Conservation (phyloP, 2,329 filamentous ascomycete genomes). For the Colletotrichum theobromicola region DNA sequence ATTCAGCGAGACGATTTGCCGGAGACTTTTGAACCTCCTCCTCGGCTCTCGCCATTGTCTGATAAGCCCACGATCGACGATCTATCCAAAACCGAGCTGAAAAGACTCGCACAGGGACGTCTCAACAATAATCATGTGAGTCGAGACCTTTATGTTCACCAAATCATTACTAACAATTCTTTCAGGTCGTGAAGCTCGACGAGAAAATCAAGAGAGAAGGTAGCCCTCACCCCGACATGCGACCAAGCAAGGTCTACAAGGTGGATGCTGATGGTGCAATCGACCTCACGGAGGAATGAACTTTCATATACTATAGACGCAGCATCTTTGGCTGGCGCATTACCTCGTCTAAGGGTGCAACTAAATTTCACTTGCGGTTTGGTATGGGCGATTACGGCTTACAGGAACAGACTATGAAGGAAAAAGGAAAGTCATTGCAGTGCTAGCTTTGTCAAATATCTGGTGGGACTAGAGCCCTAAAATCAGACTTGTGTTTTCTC, state of each 20-base stretch:
- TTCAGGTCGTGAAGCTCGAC: neutral
- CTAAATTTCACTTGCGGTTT: neutral
- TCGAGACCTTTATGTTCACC: accelerated
- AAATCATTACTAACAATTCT: neutral
- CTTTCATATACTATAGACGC: neutral
- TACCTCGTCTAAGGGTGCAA: neutral
- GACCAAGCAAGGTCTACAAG: constrained; percentile 5
- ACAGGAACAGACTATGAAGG: neutral
- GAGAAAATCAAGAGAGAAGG: neutral
- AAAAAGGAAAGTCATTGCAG: neutral
- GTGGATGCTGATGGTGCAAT: neutral
- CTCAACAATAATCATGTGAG: neutral
- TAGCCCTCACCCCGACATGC: neutral
- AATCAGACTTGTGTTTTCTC: neutral
- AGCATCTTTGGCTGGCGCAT: neutral
- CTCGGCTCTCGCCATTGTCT: neutral
- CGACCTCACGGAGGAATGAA: neutral
- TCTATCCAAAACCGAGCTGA: neutral
- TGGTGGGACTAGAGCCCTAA: neutral
- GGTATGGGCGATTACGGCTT: neutral
- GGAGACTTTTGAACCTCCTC: neutral
- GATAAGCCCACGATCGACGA: neutral
- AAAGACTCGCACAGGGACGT: neutral
- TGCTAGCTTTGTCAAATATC: neutral
- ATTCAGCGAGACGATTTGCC: neutral